Percentiles rank a stretch among this genome's conserved stretches.
Evolutionary conservation across 2,329 filamentous ascomycete genomes (phyloP).

Genomic region (Ambrosiella cleistominuta): DNA sequence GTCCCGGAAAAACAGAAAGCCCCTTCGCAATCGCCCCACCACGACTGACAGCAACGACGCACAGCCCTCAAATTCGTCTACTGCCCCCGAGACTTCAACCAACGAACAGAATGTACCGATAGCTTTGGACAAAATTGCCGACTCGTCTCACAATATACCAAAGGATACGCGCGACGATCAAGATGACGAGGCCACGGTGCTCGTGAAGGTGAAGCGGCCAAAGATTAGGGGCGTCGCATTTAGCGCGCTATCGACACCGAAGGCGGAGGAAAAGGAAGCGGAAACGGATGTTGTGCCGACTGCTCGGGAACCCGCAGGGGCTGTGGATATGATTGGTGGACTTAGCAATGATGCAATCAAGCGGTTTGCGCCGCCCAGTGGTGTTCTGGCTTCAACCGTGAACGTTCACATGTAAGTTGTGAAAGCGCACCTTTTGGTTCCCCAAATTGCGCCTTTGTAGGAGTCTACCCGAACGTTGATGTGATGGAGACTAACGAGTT

Average conservation of each 20-base stretch:
- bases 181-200: constrained; percentile 21
- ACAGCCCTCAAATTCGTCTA: background rate
- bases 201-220: constrained; percentile 31
- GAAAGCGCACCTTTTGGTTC: background rate
- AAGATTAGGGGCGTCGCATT: constrained; percentile 41
- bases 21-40: constrained; percentile 22
- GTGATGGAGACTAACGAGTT: constrained; percentile 40
- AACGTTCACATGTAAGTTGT: constrained; percentile 64
- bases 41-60: constrained; percentile 28
- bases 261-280: background rate
- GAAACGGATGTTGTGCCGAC: background rate
- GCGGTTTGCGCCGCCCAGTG: constrained; percentile 57
- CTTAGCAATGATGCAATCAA: constrained; percentile 4
- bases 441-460: background rate
- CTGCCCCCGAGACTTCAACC: background rate
- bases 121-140: background rate
- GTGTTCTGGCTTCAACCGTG: constrained; percentile 43
- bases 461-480: background rate
- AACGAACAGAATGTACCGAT: background rate
- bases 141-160: constrained; percentile 7
- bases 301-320: background rate
- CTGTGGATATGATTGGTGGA: background rate
- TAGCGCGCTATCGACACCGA: constrained; percentile 17
- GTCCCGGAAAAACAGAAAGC: constrained; percentile 32
- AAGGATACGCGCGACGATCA: constrained; percentile 17